Evolutionary conservation across 352 stramenopile genomes (phyloP), one percentile per base, ranked within the genome.

Genomic region (Blastocystis sp.): DNA sequence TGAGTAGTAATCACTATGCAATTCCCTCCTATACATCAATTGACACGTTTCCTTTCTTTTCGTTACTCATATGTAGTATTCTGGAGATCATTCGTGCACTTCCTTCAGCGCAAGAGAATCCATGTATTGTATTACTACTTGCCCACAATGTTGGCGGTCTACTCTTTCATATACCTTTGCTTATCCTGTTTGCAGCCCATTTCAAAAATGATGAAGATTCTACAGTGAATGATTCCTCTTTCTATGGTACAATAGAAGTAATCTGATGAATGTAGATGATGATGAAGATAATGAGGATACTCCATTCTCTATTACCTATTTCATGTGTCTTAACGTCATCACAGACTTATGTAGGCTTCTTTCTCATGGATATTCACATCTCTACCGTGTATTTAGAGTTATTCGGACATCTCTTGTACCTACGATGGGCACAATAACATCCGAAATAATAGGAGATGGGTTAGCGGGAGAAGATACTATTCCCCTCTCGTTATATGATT

Each of bases 1-100:
- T 84, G 18, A 84, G 73, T 45, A 84, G 73, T 55, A 64, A 84
- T 84, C 73, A 84, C 56, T 84, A 68, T 43, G 37, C 50, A 50
- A 66, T 84, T 84, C 73, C 73, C 1, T 45, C 43, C 20, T 41
- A 47, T 26, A 7, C 43, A 18, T 84, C 73, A 7, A 64, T 84
- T 45, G 73, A 84, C 39, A 20, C 41, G 73, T 84, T 26, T 3
- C 55, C 8, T 45, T 50, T 23, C n/a, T 43, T 45, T 5, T 2
- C 15, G 64, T 18, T 53, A 13, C 5, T 66, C 0, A 84, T 18
- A 3, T 41, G 4, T 47, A 84, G 73, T 0, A 54, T 84, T 18
- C 59, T 84, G 34, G 3, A 18, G 9, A 47, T 84, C 39, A 64
- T 84, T 20, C 54, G 26, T 6, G 13, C 29, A 20, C 53, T 84